phyloP scores from a whole-genome alignment of 2,329 filamentous ascomycete species.

The Fusarium acutatum region DNA sequence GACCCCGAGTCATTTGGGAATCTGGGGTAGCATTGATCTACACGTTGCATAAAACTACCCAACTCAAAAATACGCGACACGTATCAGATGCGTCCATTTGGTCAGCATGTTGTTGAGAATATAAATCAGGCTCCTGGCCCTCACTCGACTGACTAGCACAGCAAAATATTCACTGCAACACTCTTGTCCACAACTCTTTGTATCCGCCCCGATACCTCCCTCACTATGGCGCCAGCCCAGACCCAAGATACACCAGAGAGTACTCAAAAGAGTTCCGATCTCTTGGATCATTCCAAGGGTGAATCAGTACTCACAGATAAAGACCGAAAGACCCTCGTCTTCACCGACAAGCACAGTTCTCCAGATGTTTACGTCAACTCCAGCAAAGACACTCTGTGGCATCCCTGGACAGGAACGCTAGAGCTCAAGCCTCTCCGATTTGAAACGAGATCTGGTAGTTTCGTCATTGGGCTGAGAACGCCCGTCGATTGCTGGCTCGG shows the following conservation, averaged over 20 bases:
- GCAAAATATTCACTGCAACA: too few relatives aligned
- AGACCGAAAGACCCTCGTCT: not conserved
- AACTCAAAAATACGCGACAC: not conserved
- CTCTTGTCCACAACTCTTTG: fast-evolving
- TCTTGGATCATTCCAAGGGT: not conserved
- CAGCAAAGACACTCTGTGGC: not conserved
- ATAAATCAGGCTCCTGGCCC: not conserved
- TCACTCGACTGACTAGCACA: fast-evolving
- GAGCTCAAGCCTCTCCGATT: not conserved
- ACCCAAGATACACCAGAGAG: not conserved
- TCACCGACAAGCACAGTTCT: constrained; percentile 2
- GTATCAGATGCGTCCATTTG: not conserved
- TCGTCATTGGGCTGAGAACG: not conserved
- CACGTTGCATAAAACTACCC: not conserved
- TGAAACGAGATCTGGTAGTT: not conserved
- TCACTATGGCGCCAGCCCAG: not conserved
- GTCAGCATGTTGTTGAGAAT: not conserved
- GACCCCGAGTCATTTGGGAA: not conserved
- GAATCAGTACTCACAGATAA: not conserved
- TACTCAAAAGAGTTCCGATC: not conserved
- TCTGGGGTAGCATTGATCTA: not conserved
- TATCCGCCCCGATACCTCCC: fast-evolving
- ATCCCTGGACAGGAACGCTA: not conserved
- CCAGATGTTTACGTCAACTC: not conserved
- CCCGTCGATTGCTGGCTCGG: not conserved